Evolutionary conservation across 169 alveolate species (phyloP).

Genomic region (Plasmodium billcollinsi): DNA sequence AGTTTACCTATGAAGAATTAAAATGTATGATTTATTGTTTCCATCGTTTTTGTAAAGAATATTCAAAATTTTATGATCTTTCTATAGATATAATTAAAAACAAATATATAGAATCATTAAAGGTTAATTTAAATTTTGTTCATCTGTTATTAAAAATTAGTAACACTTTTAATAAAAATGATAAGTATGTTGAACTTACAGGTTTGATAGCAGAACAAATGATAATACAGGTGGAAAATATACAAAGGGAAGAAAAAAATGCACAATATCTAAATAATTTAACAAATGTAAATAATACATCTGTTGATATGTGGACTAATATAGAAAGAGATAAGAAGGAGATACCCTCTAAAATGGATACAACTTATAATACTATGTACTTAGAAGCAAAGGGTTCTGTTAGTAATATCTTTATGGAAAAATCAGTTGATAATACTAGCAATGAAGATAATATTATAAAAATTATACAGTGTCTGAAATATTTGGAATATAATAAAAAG

Average conservation of each 20-base stretch:
- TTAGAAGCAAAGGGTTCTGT: no score
- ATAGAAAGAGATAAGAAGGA: background rate
- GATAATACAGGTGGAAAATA: background rate
- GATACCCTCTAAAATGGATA: background rate
- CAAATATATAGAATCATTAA: background rate
- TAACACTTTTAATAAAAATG: slow-evolving; percentile 15
- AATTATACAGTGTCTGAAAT: slow-evolving; percentile 15
- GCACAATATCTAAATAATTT: background rate
- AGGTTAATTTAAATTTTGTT: slow-evolving; percentile 2
- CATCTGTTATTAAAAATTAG: slow-evolving; percentile 31
- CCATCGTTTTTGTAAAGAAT: slow-evolving; percentile 66
- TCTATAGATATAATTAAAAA: slow-evolving; percentile 1
- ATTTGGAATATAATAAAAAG: slow-evolving; percentile 14
- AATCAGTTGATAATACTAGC: no score
- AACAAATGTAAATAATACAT: background rate
- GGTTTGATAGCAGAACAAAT: background rate
- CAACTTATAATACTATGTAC: background rate
- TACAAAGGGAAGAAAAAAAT: background rate
- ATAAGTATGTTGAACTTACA: slow-evolving; percentile 14
- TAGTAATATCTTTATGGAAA: no score
- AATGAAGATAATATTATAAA: background rate
- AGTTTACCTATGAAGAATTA: slow-evolving; percentile 4
- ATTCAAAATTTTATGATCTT: slow-evolving; percentile 23
- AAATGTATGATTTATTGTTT: slow-evolving; percentile 25
- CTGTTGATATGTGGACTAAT: background rate